Conservation (phyloP, 2,329 filamentous ascomycete genomes). For the Penicillium sp. region DNA sequence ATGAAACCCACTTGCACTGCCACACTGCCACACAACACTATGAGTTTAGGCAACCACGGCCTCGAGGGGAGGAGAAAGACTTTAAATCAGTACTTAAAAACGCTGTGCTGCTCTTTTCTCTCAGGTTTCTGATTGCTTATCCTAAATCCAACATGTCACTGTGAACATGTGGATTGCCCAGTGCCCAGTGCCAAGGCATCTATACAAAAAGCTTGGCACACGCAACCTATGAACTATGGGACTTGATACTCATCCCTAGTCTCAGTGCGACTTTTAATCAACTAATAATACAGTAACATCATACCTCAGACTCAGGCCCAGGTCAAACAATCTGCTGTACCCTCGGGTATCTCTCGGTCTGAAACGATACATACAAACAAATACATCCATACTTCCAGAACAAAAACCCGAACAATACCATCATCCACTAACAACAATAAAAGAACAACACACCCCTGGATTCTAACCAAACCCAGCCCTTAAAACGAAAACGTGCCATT, state of each 20-base stretch:
- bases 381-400: not conserved
- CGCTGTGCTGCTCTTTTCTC: not conserved
- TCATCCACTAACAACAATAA: not conserved
- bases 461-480: not conserved
- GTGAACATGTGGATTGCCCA: not conserved
- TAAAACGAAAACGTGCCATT: not conserved
- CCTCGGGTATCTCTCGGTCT: not conserved
- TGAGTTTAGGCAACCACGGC: conserved; percentile 1
- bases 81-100: not conserved
- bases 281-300: not conserved
- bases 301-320: not conserved
- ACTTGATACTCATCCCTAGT: too few relatives aligned
- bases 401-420: not conserved
- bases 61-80: not conserved
- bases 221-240: too few relatives aligned
- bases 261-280: not conserved
- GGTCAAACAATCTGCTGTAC: not conserved
- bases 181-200: not conserved
- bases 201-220: not conserved
- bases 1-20: conserved; percentile 2
- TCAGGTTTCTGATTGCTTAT: not conserved
- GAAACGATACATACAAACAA: not conserved
- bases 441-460: not conserved
- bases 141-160: not conserved
- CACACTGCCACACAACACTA: conserved; percentile 3